Base-by-base conservation (phyloP, 106 monocot genomes). In the Triglochin maritima region DNA sequence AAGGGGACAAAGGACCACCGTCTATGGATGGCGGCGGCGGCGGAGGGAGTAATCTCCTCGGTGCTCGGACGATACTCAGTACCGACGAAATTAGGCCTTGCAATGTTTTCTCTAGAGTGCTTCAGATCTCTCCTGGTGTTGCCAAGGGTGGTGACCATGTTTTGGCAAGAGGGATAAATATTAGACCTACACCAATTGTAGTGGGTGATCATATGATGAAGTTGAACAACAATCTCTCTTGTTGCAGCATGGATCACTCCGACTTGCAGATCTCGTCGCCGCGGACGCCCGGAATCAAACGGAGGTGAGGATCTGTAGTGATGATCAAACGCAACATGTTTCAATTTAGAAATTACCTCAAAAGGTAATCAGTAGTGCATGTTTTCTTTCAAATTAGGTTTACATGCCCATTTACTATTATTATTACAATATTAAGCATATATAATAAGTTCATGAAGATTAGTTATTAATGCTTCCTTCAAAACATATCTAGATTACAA, bases 211-310 rank as follows among this genome's bases (percentile, higher is more conserved):
- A 64, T 14, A 43, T 73, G 63, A 55, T 56, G 64, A 73, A 57
- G 57, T 9, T 69, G 45, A 69, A 8, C 47, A 47, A 16, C 47
- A 47, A 16, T 47, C n/a, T 4, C 3, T 4, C 69, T 41, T 16
- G 64, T 47, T 47, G 44, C 17, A 68, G 72, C 2, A 13, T 62
- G 11, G 83, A 79, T 17, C 50, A 47, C n/a, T 63, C 13, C 3
- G 66, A 50, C 16, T 16, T 72, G 50, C 80, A 78, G 73, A 85
- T 87, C 77, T 77, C 84, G 55, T 48, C 82, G 7, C 80, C 82
- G 17, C 63, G 67, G 2, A 50, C 63, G 46, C 69, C 82, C 3
- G 80, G 80, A 50, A 85, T 84, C 66, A 94, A 89, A 60, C 50
- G 87, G 78, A 94, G 93, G 93, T 93, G 10, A 63, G 62, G 13